Conservation (phyloP, 805 yeast species). For the Lipomyces yamadae region DNA sequence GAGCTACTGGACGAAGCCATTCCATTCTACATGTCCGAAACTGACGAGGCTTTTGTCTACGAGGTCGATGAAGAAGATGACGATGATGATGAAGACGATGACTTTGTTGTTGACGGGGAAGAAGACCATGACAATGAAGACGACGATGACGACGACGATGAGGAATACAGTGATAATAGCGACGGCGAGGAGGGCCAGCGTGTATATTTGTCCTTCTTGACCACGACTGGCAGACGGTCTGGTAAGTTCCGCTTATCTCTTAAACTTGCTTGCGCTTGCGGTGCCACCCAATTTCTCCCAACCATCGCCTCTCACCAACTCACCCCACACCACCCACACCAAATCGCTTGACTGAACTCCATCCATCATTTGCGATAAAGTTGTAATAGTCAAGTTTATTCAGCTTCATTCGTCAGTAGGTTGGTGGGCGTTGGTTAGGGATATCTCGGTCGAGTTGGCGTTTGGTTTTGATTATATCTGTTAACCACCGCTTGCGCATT, state of each 20-base stretch:
- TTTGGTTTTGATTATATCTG: background rate
- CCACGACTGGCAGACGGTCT: constrained; percentile 2
- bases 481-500: too few species aligned
- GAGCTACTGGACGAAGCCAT: background rate
- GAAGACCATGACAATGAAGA: constrained; percentile 13
- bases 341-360: background rate
- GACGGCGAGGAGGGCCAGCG: constrained; percentile 17
- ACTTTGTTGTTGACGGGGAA: constrained; percentile 21
- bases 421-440: background rate
- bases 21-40: constrained; percentile 5
- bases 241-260: constrained; percentile 4
- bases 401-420: background rate
- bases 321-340: background rate
- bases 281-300: background rate
- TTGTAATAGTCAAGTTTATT: background rate
- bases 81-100: constrained; percentile 19
- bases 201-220: constrained; percentile 7
- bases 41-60: constrained; percentile 19
- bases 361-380: constrained; percentile 12
- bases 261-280: background rate
- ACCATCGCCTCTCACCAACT: background rate
- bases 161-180: constrained; percentile 12
- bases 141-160: constrained; percentile 25
- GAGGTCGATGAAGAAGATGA: constrained; percentile 31
- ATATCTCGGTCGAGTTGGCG: background rate